Percentiles rank a stretch among this genome's conserved stretches.
Conservation (phyloP, 2,329 filamentous ascomycete species). For the Pyrenophora teres region DNA sequence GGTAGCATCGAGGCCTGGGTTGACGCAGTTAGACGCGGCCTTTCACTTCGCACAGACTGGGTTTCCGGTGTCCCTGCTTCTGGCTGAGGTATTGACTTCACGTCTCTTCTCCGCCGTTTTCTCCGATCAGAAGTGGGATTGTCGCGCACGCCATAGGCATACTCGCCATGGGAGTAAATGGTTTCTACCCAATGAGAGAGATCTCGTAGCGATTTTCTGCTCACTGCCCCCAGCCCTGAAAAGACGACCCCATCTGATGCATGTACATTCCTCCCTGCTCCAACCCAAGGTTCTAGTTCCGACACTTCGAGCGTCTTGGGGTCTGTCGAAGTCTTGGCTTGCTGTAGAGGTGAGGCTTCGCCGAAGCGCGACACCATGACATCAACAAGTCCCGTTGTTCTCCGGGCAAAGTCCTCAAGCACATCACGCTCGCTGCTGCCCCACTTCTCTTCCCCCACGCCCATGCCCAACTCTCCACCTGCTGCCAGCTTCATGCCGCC, state of each 20-base stretch:
- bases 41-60: constrained; percentile 4
- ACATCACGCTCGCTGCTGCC: constrained; percentile 94
- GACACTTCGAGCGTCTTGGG: constrained; percentile 22
- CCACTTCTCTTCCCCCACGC: constrained; percentile 93
- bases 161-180: constrained; percentile 80
- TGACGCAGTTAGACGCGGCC: constrained; percentile 7
- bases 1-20: constrained; percentile 15
- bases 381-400: constrained; percentile 85
- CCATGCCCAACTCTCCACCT: constrained; percentile 88
- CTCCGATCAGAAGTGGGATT: constrained; percentile 72
- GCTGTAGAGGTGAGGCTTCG: constrained; percentile 50
- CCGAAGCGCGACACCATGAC: constrained; percentile 87
- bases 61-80: constrained; percentile 5
- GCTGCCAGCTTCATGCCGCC: constrained; percentile 85
- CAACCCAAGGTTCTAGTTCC: constrained; percentile 69
- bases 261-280: constrained; percentile 68
- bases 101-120: constrained; percentile 50
- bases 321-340: constrained; percentile 33
- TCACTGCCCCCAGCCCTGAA: constrained; percentile 75
- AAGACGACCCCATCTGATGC: constrained; percentile 86
- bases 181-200: constrained; percentile 87
- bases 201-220: constrained; percentile 70
- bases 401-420: constrained; percentile 79
- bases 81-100: constrained; percentile 12
- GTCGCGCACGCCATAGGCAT: constrained; percentile 82